A percentile compares a stretch with the other conserved stretches of the same genome.
Conservation (phyloP, 2,329 filamentous ascomycete genomes). For the Westerdykella ornata region DNA sequence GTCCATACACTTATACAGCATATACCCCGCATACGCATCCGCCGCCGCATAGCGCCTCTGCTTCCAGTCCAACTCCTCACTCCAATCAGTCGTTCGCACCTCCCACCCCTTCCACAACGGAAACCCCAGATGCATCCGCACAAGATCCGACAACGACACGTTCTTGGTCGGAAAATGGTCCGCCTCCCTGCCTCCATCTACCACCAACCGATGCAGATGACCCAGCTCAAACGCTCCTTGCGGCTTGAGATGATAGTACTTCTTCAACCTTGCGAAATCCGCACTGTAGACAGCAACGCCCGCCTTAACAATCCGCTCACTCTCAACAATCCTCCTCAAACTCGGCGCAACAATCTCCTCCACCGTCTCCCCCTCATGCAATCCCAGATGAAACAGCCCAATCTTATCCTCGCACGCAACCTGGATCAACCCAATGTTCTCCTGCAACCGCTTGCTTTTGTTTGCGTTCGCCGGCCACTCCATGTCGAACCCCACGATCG, state of each 20-base stretch:
- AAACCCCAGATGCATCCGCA: conserved; percentile 62
- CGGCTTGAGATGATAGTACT: conserved; percentile 58
- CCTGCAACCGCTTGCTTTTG: conserved; percentile 48
- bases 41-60: conserved; percentile 73
- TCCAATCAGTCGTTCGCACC: conserved; percentile 73
- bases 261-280: conserved; percentile 58
- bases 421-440: conserved; percentile 76
- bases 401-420: conserved; percentile 70
- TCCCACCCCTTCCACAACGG: conserved; percentile 69
- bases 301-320: conserved; percentile 61
- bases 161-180: conserved; percentile 37
- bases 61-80: conserved; percentile 50
- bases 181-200: conserved; percentile 51
- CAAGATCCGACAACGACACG: conserved; percentile 62
- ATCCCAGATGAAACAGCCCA: conserved; percentile 72
- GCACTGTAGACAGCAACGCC: conserved; percentile 66
- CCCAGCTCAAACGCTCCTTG: conserved; percentile 72
- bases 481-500: conserved; percentile 78
- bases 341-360: conserved; percentile 62
- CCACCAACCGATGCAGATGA: conserved; percentile 72
- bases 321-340: conserved; percentile 66
- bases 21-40: conserved; percentile 77
- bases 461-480: conserved; percentile 63
- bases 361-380: conserved; percentile 40
- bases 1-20: conserved; percentile 68